Evolutionary conservation across 176 grass and related monocot species (phyloP).

Genomic region (Carex parvula): DNA sequence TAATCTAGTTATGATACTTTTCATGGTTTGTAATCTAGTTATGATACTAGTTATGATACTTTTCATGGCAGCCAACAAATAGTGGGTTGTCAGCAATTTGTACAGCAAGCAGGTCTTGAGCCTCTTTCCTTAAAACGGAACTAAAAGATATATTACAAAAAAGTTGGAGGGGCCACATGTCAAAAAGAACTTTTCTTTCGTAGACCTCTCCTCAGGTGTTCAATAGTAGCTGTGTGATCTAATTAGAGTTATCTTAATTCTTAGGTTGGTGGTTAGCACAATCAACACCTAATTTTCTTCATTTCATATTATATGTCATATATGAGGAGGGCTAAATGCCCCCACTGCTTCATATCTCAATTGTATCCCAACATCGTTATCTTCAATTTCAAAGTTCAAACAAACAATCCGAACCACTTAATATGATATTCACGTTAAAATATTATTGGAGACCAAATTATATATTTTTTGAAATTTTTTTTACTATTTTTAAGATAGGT

Average conservation of each 20-base stretch:
- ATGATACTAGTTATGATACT: conserved; percentile 7
- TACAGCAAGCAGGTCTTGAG: not conserved
- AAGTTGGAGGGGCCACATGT: not conserved
- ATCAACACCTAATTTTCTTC: not conserved
- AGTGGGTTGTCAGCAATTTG: conserved; percentile 14
- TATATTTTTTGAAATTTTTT: too few species aligned
- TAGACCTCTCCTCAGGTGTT: not conserved
- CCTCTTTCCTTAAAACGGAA: not conserved
- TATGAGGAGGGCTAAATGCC: too few species aligned
- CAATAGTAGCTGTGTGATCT: not conserved
- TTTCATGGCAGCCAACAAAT: not conserved
- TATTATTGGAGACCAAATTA: too few species aligned
- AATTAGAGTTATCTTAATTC: not conserved
- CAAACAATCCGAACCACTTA: too few species aligned
- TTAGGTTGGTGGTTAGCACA: conserved; percentile 4
- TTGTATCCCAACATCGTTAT: too few species aligned
- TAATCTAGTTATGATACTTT: conserved; percentile 5
- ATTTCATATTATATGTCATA: not conserved
- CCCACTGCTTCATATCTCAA: too few species aligned
- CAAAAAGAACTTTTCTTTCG: not conserved
- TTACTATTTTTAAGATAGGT: too few species aligned
- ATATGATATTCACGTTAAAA: too few species aligned
- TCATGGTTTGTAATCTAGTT: not conserved
- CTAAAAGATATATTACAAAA: not conserved
- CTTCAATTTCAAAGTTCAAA: too few species aligned